A percentile compares a stretch with the other conserved stretches of the same genome.
phyloP scores from a whole-genome alignment of 2,329 filamentous ascomycete genomes.

The Sclerotinia spermophila region DNA sequence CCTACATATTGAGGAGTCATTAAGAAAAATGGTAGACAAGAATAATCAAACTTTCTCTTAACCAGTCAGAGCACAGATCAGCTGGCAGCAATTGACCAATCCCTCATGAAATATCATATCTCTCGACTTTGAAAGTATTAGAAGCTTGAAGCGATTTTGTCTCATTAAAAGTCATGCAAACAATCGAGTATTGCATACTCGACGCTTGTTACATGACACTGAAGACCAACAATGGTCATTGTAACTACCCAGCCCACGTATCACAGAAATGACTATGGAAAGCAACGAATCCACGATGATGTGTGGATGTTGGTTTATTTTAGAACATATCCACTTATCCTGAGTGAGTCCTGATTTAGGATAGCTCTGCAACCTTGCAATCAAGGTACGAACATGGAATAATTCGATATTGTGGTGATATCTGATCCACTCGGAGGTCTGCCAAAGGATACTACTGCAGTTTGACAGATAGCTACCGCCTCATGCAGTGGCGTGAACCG shows the following conservation, averaged over 20 bases:
- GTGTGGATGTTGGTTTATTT: not conserved
- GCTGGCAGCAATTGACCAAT: slow-evolving; percentile 26
- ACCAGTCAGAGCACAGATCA: slow-evolving; percentile 13
- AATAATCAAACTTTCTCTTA: not conserved
- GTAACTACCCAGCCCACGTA: slow-evolving; percentile 15
- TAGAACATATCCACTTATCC: not conserved
- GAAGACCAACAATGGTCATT: slow-evolving; percentile 7
- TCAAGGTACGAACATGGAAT: slow-evolving; percentile 24
- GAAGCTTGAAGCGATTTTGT: not conserved
- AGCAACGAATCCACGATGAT: slow-evolving; percentile 17
- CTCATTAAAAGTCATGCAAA: slow-evolving; percentile 4
- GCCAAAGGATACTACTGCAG: slow-evolving; percentile 13
- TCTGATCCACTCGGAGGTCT: slow-evolving; percentile 20
- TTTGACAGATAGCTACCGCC: not conserved
- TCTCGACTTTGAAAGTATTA: not conserved
- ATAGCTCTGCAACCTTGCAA: not conserved
- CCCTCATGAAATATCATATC: slow-evolving; percentile 20
- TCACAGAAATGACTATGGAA: not conserved
- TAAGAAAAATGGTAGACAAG: not conserved
- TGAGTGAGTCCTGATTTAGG: slow-evolving; percentile 21
- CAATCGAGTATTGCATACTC: not conserved
- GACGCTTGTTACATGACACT: not conserved
- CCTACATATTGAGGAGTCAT: not conserved
- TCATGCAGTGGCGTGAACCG: not conserved
- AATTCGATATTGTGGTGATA: slow-evolving; percentile 24